Base-by-base conservation (phyloP, 2,329 filamentous ascomycete species). In the Phyllosticta capitalensis region DNA sequence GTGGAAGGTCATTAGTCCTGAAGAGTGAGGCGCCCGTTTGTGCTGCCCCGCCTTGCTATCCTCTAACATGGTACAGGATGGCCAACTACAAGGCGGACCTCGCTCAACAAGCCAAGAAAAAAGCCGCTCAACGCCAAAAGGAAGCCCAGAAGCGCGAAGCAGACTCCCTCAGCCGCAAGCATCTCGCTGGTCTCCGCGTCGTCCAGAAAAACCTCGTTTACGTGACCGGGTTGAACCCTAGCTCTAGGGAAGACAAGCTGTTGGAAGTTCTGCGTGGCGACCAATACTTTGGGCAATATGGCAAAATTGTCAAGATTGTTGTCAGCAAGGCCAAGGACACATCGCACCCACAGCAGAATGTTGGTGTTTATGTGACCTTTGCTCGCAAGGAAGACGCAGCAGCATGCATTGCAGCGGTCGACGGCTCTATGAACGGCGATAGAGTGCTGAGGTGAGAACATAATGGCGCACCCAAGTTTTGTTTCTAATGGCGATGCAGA, bases 131-230 rank as follows among this genome's bases (percentile, higher is more conserved):
- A 61, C 87, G 90, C 66, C 92, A 96, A 70, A 96, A 96, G 72
- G 95, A 99, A 74, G 89, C 87, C 1, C 92, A 96, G 72, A 97
- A 95, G 71, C 90, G 91, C 64, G 94, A 99, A 75, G 92, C 92
- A 62, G 95, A 99, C 73, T 92, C 90, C 62, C 88, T 95, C 62
- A 96, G 90, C 72, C 88, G 94, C 64, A 97, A 97, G 73, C 96
- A 96, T 70, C 83, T 99, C 26, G 90, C 95, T 58, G 94, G 94
- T 60, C 89, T 99, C 54, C 85, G 94, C 54, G 94, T 99, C 52
- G 90, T 97, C 49, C 94, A 99, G 75, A 97, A 97, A 79, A 99
- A 99, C 71, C 83, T 99, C 52, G 94, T 99, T 64, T 99, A 99
- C 74, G 92, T 99, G 64, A 96, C 95, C 38, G 94, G 94, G 55